phyloP scores from a whole-genome alignment of 2,329 filamentous ascomycete genomes.

The Aspergillus aculeatinus region DNA sequence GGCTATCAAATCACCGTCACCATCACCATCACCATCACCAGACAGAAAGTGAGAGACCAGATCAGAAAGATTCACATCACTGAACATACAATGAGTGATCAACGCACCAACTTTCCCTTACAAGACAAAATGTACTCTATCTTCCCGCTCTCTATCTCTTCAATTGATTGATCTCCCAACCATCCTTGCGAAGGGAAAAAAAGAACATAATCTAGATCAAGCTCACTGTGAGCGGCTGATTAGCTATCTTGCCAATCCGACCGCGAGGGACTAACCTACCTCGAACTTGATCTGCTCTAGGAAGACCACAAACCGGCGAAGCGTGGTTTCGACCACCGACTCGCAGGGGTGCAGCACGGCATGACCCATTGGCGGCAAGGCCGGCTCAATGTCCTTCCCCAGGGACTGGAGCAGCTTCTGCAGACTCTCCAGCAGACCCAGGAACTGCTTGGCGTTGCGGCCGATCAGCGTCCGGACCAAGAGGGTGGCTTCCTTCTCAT shows the following conservation, averaged over 20 bases:
- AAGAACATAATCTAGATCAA: not conserved
- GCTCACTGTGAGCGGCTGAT: not conserved
- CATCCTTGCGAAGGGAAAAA: not conserved
- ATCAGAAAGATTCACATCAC: not conserved
- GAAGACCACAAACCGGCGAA: constrained; percentile 23
- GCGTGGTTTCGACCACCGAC: constrained; percentile 22
- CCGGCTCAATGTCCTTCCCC: constrained; percentile 14
- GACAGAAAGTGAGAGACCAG: no score
- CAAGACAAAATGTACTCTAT: not conserved
- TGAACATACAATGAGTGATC: not conserved
- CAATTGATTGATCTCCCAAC: not conserved
- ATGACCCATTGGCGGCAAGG: constrained; percentile 9
- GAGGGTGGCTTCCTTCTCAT: constrained; percentile 24
- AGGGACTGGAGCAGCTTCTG: constrained; percentile 15
- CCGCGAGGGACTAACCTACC: constrained; percentile 8
- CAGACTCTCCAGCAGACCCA: constrained; percentile 24
- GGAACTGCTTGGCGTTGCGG: constrained; percentile 22
- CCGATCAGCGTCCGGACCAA: constrained; percentile 26
- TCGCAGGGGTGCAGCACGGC: constrained; percentile 20
- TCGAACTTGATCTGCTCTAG: constrained; percentile 26
- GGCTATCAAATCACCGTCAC: no score
- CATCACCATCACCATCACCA: no score
- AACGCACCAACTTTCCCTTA: no score
- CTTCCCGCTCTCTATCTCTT: not conserved
- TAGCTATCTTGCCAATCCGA: not conserved